These are phyloP conservation scores for Metarhizium humberi DNA, from an alignment of 2,329 filamentous ascomycete species.

Conservation along the genomic window DNA sequence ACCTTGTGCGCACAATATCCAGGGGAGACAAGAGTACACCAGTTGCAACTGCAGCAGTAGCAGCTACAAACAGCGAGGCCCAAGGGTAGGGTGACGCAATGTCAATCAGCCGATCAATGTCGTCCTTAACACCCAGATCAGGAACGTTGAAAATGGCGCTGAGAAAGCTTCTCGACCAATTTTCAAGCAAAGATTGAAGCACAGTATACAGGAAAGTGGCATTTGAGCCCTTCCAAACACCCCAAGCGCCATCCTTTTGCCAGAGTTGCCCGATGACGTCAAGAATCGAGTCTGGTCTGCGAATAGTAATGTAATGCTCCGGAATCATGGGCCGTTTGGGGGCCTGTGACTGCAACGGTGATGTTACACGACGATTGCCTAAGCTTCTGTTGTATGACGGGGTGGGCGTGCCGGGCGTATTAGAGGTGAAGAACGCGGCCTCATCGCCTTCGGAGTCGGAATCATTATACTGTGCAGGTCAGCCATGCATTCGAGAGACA, in stretches of 20 bases:
- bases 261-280: constrained; percentile 84
- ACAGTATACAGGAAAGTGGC: constrained; percentile 87
- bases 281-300: constrained; percentile 69
- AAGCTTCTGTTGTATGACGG: constrained; percentile 25
- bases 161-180: constrained; percentile 85
- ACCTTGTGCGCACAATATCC: constrained; percentile 76
- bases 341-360: constrained; percentile 16
- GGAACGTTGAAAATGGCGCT: constrained; percentile 85
- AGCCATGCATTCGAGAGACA: not conserved
- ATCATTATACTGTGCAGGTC: constrained; percentile 29
- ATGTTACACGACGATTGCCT: constrained; percentile 21
- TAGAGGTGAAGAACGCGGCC: constrained; percentile 74
- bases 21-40: constrained; percentile 77
- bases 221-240: constrained; percentile 91
- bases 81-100: constrained; percentile 73
- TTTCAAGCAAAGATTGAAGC: constrained; percentile 77
- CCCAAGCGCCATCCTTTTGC: constrained; percentile 81
- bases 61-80: constrained; percentile 66
- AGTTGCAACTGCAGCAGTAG: constrained; percentile 56
- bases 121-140: constrained; percentile 66
- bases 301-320: constrained; percentile 58
- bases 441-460: constrained; percentile 67
- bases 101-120: constrained; percentile 65
- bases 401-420: constrained; percentile 44
- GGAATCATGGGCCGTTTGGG: constrained; percentile 22